Evolutionary conservation across 179 eudicot species (phyloP).

Genomic region (Silene vulgaris): DNA sequence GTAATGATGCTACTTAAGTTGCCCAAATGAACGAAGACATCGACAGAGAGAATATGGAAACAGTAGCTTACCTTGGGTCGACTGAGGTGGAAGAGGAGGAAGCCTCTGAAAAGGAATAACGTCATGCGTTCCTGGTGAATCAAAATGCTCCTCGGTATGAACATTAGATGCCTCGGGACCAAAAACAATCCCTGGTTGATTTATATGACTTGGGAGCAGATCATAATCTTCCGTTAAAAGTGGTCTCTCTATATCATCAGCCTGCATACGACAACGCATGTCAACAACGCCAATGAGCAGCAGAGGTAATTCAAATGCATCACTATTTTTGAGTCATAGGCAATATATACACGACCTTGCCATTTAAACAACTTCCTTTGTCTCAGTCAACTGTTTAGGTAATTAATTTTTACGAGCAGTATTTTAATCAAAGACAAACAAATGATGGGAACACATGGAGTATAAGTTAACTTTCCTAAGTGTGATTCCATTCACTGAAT

Average conservation of each 20-base stretch:
- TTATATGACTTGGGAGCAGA: slow-evolving; percentile 33
- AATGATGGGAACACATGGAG: too few relatives aligned
- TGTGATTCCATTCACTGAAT: too few relatives aligned
- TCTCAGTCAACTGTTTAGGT: background rate
- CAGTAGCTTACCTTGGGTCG: slow-evolving; percentile 49
- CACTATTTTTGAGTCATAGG: background rate
- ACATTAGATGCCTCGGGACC: slow-evolving; percentile 31
- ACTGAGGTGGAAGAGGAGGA: slow-evolving; percentile 41
- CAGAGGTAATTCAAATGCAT: background rate
- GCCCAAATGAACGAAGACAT: slow-evolving; percentile 8
- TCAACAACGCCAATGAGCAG: background rate
- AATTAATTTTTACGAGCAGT: too few relatives aligned
- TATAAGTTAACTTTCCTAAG: too few relatives aligned
- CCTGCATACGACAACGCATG: slow-evolving; percentile 37
- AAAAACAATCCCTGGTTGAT: slow-evolving; percentile 35
- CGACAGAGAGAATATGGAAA: slow-evolving; percentile 14
- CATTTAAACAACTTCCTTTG: background rate
- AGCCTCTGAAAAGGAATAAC: slow-evolving; percentile 41
- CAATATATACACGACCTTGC: background rate
- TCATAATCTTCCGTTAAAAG: slow-evolving; percentile 57
- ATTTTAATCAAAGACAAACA: too few relatives aligned
- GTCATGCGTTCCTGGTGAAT: slow-evolving; percentile 40
- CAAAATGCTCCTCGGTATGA: slow-evolving; percentile 39
- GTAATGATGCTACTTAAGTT: background rate
- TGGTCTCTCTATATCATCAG: slow-evolving; percentile 83